phyloP scores from a whole-genome alignment of 2,329 filamentous ascomycete species.

The Ophiostoma novo-ulmi region DNA sequence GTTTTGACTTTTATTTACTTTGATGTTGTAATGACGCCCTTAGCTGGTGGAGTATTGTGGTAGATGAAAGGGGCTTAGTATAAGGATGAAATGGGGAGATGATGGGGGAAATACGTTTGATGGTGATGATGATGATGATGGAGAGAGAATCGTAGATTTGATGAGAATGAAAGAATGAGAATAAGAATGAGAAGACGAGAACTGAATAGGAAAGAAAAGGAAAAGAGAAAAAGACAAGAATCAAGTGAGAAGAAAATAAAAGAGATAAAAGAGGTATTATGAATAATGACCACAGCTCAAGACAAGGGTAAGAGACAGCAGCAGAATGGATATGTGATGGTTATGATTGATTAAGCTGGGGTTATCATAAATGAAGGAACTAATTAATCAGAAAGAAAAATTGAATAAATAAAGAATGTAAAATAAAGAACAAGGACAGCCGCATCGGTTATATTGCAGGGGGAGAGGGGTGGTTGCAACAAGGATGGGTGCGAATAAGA shows the following conservation, averaged over 20 bases:
- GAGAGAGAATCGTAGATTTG: no score
- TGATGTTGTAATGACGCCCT: background rate
- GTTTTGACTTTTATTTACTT: background rate
- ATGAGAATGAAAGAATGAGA: background rate
- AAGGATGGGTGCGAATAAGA: background rate
- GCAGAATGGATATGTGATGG: background rate
- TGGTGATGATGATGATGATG: no score
- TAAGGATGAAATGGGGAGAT: background rate
- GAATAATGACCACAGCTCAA: background rate
- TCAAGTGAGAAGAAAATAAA: background rate
- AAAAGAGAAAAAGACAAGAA: background rate
- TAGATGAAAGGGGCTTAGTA: background rate
- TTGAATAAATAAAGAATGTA: background rate
- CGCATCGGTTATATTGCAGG: background rate
- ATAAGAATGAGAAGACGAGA: background rate
- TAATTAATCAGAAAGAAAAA: background rate
- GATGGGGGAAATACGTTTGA: no score
- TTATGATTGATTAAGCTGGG: background rate
- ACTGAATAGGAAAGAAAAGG: background rate
- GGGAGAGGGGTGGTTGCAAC: constrained; percentile 1
- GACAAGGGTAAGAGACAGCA: background rate
- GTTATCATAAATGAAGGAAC: background rate
- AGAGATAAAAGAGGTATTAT: background rate
- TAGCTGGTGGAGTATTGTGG: background rate
- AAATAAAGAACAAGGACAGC: background rate